Conservation (phyloP, 345 rosid genomes). For the Boechera retrofracta region DNA sequence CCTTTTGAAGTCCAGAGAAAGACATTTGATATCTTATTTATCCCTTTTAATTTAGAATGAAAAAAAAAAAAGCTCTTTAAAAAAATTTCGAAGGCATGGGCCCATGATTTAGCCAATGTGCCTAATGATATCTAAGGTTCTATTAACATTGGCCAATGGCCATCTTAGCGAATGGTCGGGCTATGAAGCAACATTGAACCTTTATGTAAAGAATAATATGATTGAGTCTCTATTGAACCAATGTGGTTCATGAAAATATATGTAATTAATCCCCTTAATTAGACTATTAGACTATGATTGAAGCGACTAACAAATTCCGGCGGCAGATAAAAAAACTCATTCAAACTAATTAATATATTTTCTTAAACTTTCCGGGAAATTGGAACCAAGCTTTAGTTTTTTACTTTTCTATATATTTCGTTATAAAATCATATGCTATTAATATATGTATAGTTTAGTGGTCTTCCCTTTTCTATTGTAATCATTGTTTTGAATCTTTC, state of each 20-base stretch:
- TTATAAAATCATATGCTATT: background rate
- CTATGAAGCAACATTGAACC: slow-evolving; percentile 20
- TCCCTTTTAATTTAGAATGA: background rate
- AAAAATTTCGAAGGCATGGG: background rate
- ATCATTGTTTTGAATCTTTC: slow-evolving; percentile 41
- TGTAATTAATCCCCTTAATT: slow-evolving; percentile 22
- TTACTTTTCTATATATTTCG: background rate
- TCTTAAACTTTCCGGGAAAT: slow-evolving; percentile 12
- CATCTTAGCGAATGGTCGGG: slow-evolving; percentile 45
- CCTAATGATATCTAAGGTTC: slow-evolving; percentile 45
- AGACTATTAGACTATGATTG: slow-evolving; percentile 37
- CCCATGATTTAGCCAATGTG: slow-evolving; percentile 42
- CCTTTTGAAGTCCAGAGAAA: background rate
- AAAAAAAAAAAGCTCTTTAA: too few relatives aligned
- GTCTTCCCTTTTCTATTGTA: slow-evolving; percentile 29
- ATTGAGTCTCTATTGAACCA: slow-evolving; percentile 29
- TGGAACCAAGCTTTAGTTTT: slow-evolving; percentile 14
- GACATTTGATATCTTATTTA: background rate
- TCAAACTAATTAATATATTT: slow-evolving; percentile 8
- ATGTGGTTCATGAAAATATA: slow-evolving; percentile 20
- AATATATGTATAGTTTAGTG: slow-evolving; percentile 16
- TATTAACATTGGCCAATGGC: slow-evolving; percentile 42
- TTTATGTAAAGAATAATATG: slow-evolving; percentile 28
- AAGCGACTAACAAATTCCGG: slow-evolving; percentile 39
- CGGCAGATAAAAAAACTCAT: slow-evolving; percentile 38